Base-by-base conservation (phyloP, 2,329 filamentous ascomycete genomes). In the Didymella lethalis region DNA sequence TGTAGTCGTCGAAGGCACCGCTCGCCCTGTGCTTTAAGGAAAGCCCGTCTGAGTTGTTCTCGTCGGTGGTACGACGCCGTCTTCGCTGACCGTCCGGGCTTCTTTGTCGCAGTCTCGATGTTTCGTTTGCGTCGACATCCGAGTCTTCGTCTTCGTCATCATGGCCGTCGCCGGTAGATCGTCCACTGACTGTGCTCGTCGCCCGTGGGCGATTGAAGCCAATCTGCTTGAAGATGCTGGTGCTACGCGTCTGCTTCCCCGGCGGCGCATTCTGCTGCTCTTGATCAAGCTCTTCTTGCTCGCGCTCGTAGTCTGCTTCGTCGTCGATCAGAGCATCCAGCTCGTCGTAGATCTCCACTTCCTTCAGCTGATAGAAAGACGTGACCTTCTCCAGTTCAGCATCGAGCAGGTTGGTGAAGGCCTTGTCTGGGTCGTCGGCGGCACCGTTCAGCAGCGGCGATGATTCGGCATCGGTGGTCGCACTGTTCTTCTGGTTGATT, bases 301-400 rank as follows among this genome's bases (percentile, higher is more conserved):
- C 87, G 16, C 85, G 83, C 60, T 93, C 84, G 68, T 89, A 92
- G 7, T 81, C 81, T 53, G 87, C 86, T 41, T 92, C 86, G 71
- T 98, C 94, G 48, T 83, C 83, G 54, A 94, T 78, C n/a, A 98
- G 81, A 34, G 89, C 85, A 47, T 90, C 87, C 8, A 94, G 87
- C 75, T 97, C 94, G 51, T 89, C 88, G 60, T 90, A 87, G 14
- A 99, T 88, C 75, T 98, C 94, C 25, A 87, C 83, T 78, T 99
- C 93, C 78, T 99, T 99, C 61, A 92, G 80, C 62, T 88, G 85
- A 78, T 95, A 98, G 77, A 99, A 99, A 0, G 90, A 90, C 70
- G 87, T 90, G 61, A 99, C 92, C 82, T 98, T 98, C 73, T 98
- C 93, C 49, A 99, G 81, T 77, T 99, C 95, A 41, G 90, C 85